A percentile compares a stretch with the other conserved stretches of the same genome.
These are phyloP conservation scores for Fusarium falciforme DNA, from an alignment of 2,329 filamentous ascomycete genomes.

Conservation along the genomic window DNA sequence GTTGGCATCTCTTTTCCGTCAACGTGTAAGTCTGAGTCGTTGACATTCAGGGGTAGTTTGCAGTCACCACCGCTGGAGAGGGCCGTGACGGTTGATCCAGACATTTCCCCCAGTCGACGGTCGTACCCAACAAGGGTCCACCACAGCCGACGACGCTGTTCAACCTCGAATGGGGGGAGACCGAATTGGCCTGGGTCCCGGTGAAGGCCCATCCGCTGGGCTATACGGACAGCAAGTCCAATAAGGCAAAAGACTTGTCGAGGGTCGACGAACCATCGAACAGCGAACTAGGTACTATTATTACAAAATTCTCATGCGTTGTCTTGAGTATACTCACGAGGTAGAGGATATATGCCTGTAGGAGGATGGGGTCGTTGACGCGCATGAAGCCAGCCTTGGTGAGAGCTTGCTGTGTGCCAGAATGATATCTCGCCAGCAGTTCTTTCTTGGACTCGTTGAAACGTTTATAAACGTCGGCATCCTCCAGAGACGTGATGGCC, in stretches of 20 bases:
- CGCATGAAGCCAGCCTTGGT: conserved; percentile 75
- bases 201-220: conserved; percentile 76
- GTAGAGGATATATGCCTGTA: conserved; percentile 77
- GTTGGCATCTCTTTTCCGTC: conserved; percentile 66
- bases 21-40: conserved; percentile 69
- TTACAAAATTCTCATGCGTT: background rate
- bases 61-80: conserved; percentile 66
- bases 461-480: conserved; percentile 64
- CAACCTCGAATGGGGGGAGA: conserved; percentile 70
- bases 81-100: conserved; percentile 67
- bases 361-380: conserved; percentile 70
- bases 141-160: conserved; percentile 79
- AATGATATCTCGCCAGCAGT: conserved; percentile 65
- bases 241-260: conserved; percentile 62
- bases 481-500: conserved; percentile 68
- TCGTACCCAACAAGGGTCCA: conserved; percentile 79
- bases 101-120: conserved; percentile 74
- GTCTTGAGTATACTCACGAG: conserved; percentile 60
- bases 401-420: conserved; percentile 72
- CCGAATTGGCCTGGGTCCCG: conserved; percentile 67
- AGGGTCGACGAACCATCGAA: conserved; percentile 70
- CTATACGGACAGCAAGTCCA: conserved; percentile 74
- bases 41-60: conserved; percentile 69
- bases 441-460: conserved; percentile 65
- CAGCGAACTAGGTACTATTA: conserved; percentile 48